Conservation (phyloP, 2,329 filamentous ascomycete species). For the Pseudogymnoascus sp. region DNA sequence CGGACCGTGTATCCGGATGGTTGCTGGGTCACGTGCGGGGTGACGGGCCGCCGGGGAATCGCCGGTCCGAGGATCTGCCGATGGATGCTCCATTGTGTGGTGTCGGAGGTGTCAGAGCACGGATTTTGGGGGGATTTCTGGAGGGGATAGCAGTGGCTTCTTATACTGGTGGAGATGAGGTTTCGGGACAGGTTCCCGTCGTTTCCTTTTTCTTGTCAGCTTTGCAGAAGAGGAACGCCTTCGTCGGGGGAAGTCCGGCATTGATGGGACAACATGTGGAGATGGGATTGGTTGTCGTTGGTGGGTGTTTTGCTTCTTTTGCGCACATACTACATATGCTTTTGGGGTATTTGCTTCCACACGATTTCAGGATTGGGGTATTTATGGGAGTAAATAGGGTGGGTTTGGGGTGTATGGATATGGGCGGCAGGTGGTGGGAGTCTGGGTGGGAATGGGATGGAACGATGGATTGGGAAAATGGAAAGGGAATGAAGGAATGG, state of each 20-base stretch:
- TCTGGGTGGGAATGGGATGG: background rate
- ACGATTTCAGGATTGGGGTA: background rate
- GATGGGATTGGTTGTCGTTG: background rate
- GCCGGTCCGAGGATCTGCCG: background rate
- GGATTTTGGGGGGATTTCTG: background rate
- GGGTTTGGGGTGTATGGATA: background rate
- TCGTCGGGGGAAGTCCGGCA: background rate
- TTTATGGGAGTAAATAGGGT: slow-evolving; percentile 2
- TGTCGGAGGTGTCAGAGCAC: background rate
- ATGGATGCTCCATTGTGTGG: background rate
- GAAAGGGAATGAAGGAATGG: background rate
- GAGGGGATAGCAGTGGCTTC: background rate
- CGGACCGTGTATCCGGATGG: background rate
- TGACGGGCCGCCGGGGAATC: background rate
- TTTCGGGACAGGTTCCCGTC: background rate
- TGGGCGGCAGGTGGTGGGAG: background rate
- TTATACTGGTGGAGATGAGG: background rate
- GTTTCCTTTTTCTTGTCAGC: background rate
- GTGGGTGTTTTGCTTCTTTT: background rate
- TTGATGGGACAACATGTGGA: background rate
- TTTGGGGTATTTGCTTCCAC: background rate
- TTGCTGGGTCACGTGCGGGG: background rate
- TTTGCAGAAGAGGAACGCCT: background rate
- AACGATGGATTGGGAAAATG: background rate
- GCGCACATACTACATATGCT: background rate